These are phyloP conservation scores for Blastobotrys apis DNA, from an alignment of 1,139 yeast genomes.

Conservation along the genomic window DNA sequence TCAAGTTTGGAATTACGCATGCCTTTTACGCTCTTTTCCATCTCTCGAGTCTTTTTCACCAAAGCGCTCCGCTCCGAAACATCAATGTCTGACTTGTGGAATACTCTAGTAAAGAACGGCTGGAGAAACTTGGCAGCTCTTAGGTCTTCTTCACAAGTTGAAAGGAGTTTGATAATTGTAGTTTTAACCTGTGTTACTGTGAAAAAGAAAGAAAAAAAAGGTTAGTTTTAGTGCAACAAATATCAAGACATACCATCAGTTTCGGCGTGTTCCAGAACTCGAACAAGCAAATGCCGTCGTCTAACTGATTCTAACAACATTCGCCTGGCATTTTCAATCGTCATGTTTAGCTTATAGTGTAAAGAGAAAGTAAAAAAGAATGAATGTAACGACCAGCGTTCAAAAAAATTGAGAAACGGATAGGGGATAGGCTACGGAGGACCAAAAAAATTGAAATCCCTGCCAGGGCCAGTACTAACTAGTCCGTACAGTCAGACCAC, in stretches of 20 bases:
- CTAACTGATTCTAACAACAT: conserved; percentile 2
- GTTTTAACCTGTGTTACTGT: conserved; percentile 2
- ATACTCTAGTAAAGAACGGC: neutral
- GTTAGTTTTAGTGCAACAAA: too few species aligned
- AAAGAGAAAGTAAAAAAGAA: too few species aligned
- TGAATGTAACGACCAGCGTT: too few species aligned
- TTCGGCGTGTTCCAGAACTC: conserved; percentile 6
- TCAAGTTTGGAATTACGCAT: neutral
- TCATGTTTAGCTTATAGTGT: too few species aligned
- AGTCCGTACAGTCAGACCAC: too few species aligned
- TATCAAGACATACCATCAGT: neutral
- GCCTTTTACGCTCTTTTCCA: neutral
- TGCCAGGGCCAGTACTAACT: too few species aligned
- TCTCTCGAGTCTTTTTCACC: neutral
- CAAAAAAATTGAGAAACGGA: too few species aligned
- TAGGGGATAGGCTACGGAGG: too few species aligned
- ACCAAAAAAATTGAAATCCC: too few species aligned
- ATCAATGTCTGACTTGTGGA: neutral
- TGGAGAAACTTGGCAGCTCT: conserved; percentile 6
- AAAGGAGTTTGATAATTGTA: conserved; percentile 1
- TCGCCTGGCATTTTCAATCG: neutral
- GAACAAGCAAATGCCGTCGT: conserved; percentile 8
- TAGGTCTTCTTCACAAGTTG: conserved; percentile 8
- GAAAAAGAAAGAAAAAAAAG: neutral
- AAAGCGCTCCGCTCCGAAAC: conserved; percentile 5